These are phyloP conservation scores for Diphasiastrum complanatum DNA, from an alignment of 83 land plant species.

Conservation along the genomic window DNA sequence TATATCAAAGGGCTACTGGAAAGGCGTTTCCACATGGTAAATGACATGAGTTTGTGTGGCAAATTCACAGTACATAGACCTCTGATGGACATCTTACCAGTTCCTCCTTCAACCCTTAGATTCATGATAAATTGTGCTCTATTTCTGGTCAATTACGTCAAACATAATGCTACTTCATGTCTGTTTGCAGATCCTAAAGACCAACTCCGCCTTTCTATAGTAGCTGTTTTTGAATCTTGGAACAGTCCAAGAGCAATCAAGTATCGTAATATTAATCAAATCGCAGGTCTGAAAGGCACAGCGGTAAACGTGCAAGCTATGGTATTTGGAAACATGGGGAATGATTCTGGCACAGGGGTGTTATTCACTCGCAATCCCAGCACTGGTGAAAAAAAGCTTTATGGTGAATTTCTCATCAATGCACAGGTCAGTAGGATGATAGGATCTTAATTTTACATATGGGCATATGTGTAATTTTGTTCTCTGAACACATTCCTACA, in stretches of 20 bases:
- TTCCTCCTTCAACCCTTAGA: no score
- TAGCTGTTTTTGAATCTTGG: constrained; percentile 96
- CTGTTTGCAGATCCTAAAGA: constrained; percentile 68
- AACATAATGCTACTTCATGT: background rate
- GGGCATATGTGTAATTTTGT: background rate
- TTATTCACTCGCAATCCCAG: constrained; percentile 94
- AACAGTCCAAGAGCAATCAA: constrained; percentile 88
- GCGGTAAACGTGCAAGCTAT: constrained; percentile 93
- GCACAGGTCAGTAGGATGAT: constrained; percentile 55
- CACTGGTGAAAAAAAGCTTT: constrained; percentile 94
- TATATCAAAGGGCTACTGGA: constrained; percentile 67
- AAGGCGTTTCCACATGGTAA: constrained; percentile 86
- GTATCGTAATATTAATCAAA: constrained; percentile 90
- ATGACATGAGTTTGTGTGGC: background rate
- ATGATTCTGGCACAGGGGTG: constrained; percentile 92
- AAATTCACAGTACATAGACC: no score
- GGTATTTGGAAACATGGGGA: constrained; percentile 99
- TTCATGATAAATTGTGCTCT: no score
- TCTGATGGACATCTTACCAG: no score
- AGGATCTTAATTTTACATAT: background rate
- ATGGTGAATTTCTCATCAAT: constrained; percentile 92
- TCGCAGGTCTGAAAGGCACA: constrained; percentile 81
- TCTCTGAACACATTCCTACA: no score
- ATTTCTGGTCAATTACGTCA: no score
- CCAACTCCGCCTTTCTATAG: constrained; percentile 65